These are phyloP conservation scores for Globisporangium cystogenes DNA, from an alignment of 352 stramenopile species.

Conservation along the genomic window DNA sequence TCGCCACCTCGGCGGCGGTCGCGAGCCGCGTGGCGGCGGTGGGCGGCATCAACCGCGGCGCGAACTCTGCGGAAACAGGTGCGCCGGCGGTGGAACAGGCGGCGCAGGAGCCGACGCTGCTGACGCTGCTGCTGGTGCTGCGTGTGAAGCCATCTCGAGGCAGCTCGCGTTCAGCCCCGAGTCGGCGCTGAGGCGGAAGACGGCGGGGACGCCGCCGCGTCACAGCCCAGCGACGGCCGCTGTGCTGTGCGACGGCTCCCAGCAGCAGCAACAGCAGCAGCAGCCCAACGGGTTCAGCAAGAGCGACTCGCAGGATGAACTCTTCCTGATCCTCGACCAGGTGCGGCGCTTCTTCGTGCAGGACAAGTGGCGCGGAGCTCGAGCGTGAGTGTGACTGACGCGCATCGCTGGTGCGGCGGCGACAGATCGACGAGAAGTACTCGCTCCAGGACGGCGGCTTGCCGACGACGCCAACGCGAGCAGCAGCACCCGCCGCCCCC, in stretches of 20 bases:
- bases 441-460: constrained; percentile 21
- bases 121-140: background rate
- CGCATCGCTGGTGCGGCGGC: background rate
- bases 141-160: constrained; percentile 24
- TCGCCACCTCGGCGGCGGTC: background rate
- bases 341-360: constrained; percentile 9
- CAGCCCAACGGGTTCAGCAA: constrained; percentile 1
- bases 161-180: constrained; percentile 51
- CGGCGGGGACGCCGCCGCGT: constrained; percentile 8
- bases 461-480: background rate
- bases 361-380: background rate
- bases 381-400: background rate
- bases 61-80: constrained; percentile 7
- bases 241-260: background rate
- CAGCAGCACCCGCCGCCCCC: background rate
- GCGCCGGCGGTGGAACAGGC: too few relatives aligned
- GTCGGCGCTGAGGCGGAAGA: background rate
- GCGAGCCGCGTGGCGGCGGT: background rate
- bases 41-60: constrained; percentile 17
- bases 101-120: background rate
- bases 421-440: constrained; percentile 53
- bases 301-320: constrained; percentile 51
- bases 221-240: background rate
- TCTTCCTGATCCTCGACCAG: constrained; percentile 51
- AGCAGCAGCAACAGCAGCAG: background rate